These are phyloP conservation scores for Colletotrichum sp. DNA, from an alignment of 2,329 filamentous ascomycete species.

Conservation along the genomic window DNA sequence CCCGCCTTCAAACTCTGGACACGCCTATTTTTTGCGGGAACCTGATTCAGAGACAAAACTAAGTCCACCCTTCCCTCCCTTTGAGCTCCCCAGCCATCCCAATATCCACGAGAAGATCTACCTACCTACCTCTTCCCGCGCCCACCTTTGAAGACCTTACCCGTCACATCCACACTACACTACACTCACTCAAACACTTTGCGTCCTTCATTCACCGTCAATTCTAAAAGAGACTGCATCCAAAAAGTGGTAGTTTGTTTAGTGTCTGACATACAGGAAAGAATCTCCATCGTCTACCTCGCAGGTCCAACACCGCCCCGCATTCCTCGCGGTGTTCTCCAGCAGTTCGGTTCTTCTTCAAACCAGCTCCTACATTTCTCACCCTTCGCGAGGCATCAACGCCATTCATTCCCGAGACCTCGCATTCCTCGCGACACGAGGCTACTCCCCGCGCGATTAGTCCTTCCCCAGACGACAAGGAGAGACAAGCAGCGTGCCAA, in stretches of 20 bases:
- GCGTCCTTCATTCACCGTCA: conserved; percentile 3
- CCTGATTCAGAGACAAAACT: conserved; percentile 23
- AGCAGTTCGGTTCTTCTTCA: neutral
- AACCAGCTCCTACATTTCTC: neutral
- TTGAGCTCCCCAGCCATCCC: conserved; percentile 13
- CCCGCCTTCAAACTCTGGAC: conserved; percentile 1
- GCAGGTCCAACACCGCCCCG: conserved; percentile 18
- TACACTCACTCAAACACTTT: conserved; percentile 1
- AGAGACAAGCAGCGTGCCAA: conserved; percentile 17
- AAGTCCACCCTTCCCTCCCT: conserved; percentile 11
- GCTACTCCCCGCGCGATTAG: neutral
- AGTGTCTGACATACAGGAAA: conserved; percentile 14
- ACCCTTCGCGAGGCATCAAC: neutral
- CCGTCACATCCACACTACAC: neutral
- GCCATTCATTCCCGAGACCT: neutral
- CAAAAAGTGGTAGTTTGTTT: conserved; percentile 4
- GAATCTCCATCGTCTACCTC: neutral
- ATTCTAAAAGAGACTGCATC: neutral
- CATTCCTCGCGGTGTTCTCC: conserved; percentile 21
- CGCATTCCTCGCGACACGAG: neutral
- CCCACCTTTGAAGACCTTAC: conserved; percentile 5
- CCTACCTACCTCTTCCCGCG: neutral
- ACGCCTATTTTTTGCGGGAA: neutral
- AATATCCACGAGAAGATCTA: conserved; percentile 13
- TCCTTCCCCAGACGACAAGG: neutral